Conservation (phyloP, 202 grass and related monocot genomes). For the Bolboschoenoplectus hybrid region DNA sequence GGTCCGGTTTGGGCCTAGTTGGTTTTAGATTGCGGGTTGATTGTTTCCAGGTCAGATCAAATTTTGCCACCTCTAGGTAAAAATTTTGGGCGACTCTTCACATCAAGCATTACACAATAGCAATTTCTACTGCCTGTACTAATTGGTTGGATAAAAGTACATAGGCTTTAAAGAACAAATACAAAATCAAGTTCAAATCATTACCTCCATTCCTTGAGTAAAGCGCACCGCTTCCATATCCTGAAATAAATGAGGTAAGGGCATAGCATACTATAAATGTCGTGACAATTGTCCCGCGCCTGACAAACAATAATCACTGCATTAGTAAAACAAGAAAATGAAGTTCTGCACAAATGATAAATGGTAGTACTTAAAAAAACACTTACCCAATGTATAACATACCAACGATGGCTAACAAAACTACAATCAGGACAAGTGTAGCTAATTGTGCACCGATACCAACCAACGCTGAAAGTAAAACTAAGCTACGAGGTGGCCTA, state of each 20-base stretch:
- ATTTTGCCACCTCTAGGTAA: neutral
- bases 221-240: constrained; percentile 85
- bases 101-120: neutral
- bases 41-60: neutral
- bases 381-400: constrained; percentile 93
- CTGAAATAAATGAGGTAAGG: constrained; percentile 96
- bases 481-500: constrained; percentile 75
- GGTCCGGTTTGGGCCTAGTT: neutral
- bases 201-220: constrained; percentile 92
- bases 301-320: constrained; percentile 42
- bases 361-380: constrained; percentile 2
- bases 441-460: constrained; percentile 85
- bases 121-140: constrained; percentile 13
- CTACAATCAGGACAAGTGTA: constrained; percentile 78
- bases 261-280: constrained; percentile 98
- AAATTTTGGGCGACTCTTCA: neutral
- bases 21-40: neutral
- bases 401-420: constrained; percentile 88
- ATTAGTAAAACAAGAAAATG: constrained; percentile 45
- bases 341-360: constrained; percentile 28
- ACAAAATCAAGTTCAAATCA: constrained; percentile 44
- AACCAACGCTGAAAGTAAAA: constrained; percentile 89
- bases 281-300: constrained; percentile 89
- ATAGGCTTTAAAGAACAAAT: constrained; percentile 23
- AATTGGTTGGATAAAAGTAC: neutral